Percentiles rank a stretch among this genome's conserved stretches.
phyloP scores from a whole-genome alignment of 140 eudicot genomes.

The Oenanthe javanica region DNA sequence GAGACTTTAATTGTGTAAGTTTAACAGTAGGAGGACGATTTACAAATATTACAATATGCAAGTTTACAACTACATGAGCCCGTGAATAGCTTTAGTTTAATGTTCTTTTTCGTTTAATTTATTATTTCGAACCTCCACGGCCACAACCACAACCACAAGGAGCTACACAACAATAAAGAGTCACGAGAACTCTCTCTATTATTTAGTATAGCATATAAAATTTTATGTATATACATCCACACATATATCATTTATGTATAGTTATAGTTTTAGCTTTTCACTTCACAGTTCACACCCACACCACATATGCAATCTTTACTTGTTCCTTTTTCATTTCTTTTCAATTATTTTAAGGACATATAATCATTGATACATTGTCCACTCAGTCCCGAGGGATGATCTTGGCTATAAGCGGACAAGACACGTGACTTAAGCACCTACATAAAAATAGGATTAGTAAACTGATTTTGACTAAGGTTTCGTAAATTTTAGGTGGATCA shows the following conservation, averaged over 20 bases:
- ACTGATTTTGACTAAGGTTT: background rate
- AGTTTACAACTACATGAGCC: constrained; percentile 12
- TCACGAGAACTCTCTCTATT: constrained; percentile 48
- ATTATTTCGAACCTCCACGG: constrained; percentile 25
- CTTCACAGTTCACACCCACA: background rate
- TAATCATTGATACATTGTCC: too few relatives aligned
- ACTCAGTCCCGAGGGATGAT: too few relatives aligned
- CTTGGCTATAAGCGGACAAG: too few relatives aligned
- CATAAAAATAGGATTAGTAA: too few relatives aligned
- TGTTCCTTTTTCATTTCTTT: background rate
- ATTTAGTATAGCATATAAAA: background rate
- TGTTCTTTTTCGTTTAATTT: constrained; percentile 19
- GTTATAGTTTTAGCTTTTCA: background rate
- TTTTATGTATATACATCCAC: background rate
- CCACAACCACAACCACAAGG: constrained; percentile 33
- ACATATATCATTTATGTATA: background rate
- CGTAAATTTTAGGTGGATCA: background rate
- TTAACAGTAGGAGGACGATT: background rate
- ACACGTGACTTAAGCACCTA: too few relatives aligned
- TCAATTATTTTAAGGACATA: background rate
- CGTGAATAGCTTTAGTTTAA: constrained; percentile 40
- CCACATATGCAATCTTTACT: background rate
- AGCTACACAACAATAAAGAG: constrained; percentile 54
- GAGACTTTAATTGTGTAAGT: background rate
- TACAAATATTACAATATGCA: background rate